Evolutionary conservation across 2,329 filamentous ascomycete species (phyloP), one percentile per base, ranked within the genome.

Genomic region (Fusarium ambrosium): DNA sequence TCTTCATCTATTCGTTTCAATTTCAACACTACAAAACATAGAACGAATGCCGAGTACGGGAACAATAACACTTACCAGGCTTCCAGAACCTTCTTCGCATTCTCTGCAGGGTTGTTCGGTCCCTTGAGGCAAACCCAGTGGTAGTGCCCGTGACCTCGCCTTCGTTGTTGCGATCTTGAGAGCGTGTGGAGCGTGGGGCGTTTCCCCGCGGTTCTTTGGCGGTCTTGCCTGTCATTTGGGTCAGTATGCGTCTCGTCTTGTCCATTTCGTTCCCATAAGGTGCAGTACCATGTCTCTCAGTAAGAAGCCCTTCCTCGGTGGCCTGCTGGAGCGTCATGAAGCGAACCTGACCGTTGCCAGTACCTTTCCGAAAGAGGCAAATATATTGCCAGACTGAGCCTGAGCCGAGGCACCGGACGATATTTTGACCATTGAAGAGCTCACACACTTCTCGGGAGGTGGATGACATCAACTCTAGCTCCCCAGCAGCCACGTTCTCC

Each of bases 381-480:
- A 56, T 56, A 14, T 22, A 36, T 11, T 56, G 27, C 53, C 29
- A 14, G n/a, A 56, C 11, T 6, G 53, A 29, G n/a, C 27, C 53
- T n/a, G 53, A 14, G 32, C 53, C 53, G 13, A 34, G 29, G 7
- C 53, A 73, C 22, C 80, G 59, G 0, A 83, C 79, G 0, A 88
- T 79, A 0, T 81, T 80, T 0, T 80, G 75, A 56, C 85, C 82
- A 9, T 86, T 87, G 70, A 84, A 87, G 0, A 87, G 73, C 66
- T 88, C 86, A 5, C 84, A 85, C 0, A 84, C 85, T 1, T 84
- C 69, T 0, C 2, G 2, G 0, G 85, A 87, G 0, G 86, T 87
- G 6, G 85, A 88, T 0, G 86, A 86, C 67, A 87, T 80, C 0
- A 88, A 72, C 27, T 88, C 86, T 0, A 77, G 76, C 32, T 88